Evolutionary conservation across 441 rosid genomes (phyloP).

Genomic region (Populus hybrid): DNA sequence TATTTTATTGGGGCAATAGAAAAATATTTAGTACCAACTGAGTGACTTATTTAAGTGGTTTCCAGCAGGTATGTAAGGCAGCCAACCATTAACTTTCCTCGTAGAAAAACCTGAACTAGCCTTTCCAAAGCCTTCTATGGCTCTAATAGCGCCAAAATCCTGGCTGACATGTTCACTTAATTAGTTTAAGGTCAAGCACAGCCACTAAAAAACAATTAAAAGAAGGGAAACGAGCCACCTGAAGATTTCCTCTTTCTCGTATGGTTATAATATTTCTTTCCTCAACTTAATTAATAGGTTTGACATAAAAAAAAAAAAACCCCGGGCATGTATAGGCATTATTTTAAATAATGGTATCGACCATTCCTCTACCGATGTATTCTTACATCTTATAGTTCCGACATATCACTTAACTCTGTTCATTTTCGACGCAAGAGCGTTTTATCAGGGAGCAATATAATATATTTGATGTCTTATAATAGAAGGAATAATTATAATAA

Average conservation of each 20-base stretch:
- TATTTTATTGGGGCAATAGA: background rate
- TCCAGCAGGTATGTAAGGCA: conserved; percentile 10
- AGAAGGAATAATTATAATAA: too few relatives aligned
- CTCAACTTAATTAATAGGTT: background rate
- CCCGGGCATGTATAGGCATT: background rate
- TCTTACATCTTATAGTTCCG: too few relatives aligned
- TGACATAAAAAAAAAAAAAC: background rate
- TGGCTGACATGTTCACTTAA: conserved; percentile 38
- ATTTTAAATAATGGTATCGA: too few relatives aligned
- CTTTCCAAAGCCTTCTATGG: conserved; percentile 32
- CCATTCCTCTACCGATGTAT: too few relatives aligned
- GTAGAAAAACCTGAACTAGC: conserved; percentile 35
- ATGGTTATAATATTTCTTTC: background rate
- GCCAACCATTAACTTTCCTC: conserved; percentile 3
- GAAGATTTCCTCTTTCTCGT: conserved; percentile 17
- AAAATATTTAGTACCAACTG: background rate
- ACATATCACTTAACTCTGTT: too few relatives aligned
- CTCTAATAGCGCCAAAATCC: conserved; percentile 38
- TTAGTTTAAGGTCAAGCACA: conserved; percentile 36
- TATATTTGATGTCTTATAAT: too few relatives aligned
- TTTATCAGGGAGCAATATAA: too few relatives aligned
- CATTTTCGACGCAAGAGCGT: too few relatives aligned
- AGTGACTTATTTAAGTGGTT: background rate
- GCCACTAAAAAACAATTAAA: conserved; percentile 30
- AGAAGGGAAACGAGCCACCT: conserved; percentile 15